Evolutionary conservation across 495 filamentous ascomycete species (phyloP).

Genomic region (Annulohypoxylon stygium): DNA sequence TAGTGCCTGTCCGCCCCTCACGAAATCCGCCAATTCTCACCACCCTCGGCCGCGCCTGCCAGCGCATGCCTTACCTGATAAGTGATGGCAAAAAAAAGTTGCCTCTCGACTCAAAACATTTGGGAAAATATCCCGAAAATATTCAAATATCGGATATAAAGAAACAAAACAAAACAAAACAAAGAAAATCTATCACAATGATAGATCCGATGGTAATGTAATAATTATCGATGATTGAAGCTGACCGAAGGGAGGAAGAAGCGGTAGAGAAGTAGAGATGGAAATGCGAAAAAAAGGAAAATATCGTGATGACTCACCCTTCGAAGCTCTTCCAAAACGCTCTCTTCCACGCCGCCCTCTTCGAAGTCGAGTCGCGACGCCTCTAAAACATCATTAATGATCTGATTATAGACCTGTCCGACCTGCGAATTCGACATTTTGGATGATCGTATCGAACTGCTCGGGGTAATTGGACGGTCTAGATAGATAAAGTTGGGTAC

Average conservation of each 20-base stretch:
- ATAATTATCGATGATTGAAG: constrained; percentile 5
- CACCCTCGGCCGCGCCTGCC: constrained; percentile 48
- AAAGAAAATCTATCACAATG: background rate
- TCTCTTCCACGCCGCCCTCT: constrained; percentile 90
- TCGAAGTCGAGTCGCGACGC: constrained; percentile 94
- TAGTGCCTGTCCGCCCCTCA: constrained; percentile 65
- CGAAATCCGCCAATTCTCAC: constrained; percentile 59
- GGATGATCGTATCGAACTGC: constrained; percentile 27
- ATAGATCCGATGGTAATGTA: constrained; percentile 12
- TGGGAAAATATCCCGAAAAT: background rate
- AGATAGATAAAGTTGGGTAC: background rate
- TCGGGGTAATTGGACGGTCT: background rate
- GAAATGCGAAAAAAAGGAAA: constrained; percentile 42
- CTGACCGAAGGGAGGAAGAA: constrained; percentile 26
- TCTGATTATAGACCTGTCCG: constrained; percentile 84
- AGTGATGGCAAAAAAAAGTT: background rate
- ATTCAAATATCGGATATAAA: constrained; percentile 3
- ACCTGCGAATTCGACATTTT: constrained; percentile 68
- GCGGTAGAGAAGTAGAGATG: constrained; percentile 44
- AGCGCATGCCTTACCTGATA: constrained; percentile 11
- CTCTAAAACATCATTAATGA: constrained; percentile 92
- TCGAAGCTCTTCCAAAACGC: constrained; percentile 84
- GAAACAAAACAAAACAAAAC: background rate
- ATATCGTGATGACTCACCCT: constrained; percentile 69
- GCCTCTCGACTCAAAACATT: constrained; percentile 17